Base-by-base conservation (phyloP, 2,329 filamentous ascomycete species). In the Sporothrix inflata region DNA sequence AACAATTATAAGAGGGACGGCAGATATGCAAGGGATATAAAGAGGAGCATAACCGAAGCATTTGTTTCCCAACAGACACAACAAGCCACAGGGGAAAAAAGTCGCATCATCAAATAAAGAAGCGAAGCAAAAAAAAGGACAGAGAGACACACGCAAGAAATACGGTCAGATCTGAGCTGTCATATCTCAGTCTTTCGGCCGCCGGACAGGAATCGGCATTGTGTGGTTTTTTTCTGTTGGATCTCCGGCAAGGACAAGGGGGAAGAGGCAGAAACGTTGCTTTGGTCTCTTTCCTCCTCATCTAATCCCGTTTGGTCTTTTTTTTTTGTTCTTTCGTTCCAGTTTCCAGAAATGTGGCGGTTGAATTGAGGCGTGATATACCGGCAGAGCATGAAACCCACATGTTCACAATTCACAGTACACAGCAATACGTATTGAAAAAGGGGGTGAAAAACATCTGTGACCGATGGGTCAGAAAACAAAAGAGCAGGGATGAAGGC, bases 131-230 rank as follows among this genome's bases (percentile, higher is more conserved):
- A 5, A n/a, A n/a, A 47, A 30, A 34, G 19, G 27, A 34, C 9
- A 30, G 24, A 34, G 16, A 47, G 16, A n/a, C 40, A 27, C 40
- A n/a, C 40, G 19, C 24, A 66, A 8, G 16, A 30, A 27, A 24
- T n/a, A 30, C 2, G 14, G 42, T 49, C 40, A 14, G 24, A 66
- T 66, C 24, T 66, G 63, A 66, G 63, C 42, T 66, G 63, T 66
- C 63, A 66, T 34, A 5, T 34, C 9, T 11, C 16, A 19, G 9
- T 40, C 8, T 45, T 14, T 65, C 38, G 38, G 38, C 38, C 12
- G 42, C 40, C 63, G 63, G 63, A 3, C 42, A 66, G 24, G 16
- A 34, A 49, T 30, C 63, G 12, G 42, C 24, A 34, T 34, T 30
- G 42, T 49, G 24, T n/a, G 55, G 11, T 0, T 11, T 14, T 14